Base-by-base conservation (phyloP, 2,329 filamentous ascomycete genomes). In the Pyrenochaeta sp. region DNA sequence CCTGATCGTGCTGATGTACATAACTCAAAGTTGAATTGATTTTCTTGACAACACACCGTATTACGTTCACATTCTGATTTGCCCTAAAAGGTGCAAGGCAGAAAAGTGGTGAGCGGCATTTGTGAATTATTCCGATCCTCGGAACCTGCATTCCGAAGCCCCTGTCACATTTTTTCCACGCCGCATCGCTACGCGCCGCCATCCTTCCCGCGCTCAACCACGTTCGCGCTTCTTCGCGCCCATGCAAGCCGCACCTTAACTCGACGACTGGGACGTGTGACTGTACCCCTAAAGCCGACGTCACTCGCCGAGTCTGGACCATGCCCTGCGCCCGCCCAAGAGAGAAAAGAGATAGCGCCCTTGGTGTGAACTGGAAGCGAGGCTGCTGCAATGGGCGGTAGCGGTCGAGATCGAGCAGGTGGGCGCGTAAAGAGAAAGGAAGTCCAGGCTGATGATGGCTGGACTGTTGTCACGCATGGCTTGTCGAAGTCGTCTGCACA, bases 401-500 rank as follows among this genome's bases (percentile, higher is more conserved):
- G 7, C 6, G 31, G 10, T 7, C 21, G 31, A 23, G 19, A 7
- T n/a, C 15, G 31, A 22, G 31, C 19, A n/a, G 7, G 18, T n/a
- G 44, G 57, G 39, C 58, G 63, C 37, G 57, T 65, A 41, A 71
- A 69, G 48, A 57, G 65, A 35, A 58, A 56, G 30, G 46, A 65
- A 36, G 49, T 71, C 4, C 48, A 55, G 10, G 48, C 56, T 10
- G 57, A 55, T 0, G 68, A 72, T 53, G 69, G 68, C 3, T 72
- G 69, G 69, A 72, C 64, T 2, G 57, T 72, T 1, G 58, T 72
- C n/a, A 67, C 67, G 11, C 65, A 68, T 41, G 51, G 58, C 0
- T 14, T 60, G 1, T 41, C 50, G 9, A 53, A 46, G 1, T 15
- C 59, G 7, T 49, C 46, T 2, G 13, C 53, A 20, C 13, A 22